Evolutionary conservation across 169 alveolate species (phyloP).

Genomic region (Plasmodium chabaudi): DNA sequence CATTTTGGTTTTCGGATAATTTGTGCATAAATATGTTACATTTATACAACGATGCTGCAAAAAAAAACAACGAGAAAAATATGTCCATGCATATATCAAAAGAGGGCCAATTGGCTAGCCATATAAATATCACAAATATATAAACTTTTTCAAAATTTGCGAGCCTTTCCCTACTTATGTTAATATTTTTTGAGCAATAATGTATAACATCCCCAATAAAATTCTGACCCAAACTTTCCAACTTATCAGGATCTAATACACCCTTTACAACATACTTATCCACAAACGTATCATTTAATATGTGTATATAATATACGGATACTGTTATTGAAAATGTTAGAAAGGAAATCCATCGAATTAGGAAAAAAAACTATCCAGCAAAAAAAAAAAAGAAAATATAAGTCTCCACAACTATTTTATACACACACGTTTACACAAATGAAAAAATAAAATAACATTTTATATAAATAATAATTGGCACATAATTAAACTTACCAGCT

Average conservation of each 20-base stretch:
- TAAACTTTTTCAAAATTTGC: too few species aligned
- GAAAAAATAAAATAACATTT: too few species aligned
- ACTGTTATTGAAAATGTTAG: conserved; percentile 12
- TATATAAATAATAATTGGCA: too few species aligned
- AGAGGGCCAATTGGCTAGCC: not conserved
- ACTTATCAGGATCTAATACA: not conserved
- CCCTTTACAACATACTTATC: conserved; percentile 3
- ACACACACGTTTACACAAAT: too few species aligned
- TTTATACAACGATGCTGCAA: conserved; percentile 46
- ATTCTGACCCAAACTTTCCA: not conserved
- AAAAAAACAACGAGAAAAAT: not conserved
- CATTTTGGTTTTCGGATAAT: not conserved
- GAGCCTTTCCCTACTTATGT: conserved; percentile 11
- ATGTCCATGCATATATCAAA: not conserved
- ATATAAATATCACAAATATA: too few species aligned
- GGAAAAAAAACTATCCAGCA: conserved; percentile 14
- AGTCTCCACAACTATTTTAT: not conserved
- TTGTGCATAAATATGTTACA: conserved; percentile 24
- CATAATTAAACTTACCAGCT: conserved; percentile 11
- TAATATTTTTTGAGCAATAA: conserved; percentile 25
- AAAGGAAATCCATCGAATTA: conserved; percentile 36
- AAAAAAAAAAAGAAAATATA: not conserved
- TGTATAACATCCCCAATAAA: conserved; percentile 3
- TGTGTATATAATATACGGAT: conserved; percentile 16
- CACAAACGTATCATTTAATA: conserved; percentile 16